A percentile compares a stretch with the other conserved stretches of the same genome.
phyloP scores from a whole-genome alignment of 331 rosid genomes.

The Rosa hybrid region DNA sequence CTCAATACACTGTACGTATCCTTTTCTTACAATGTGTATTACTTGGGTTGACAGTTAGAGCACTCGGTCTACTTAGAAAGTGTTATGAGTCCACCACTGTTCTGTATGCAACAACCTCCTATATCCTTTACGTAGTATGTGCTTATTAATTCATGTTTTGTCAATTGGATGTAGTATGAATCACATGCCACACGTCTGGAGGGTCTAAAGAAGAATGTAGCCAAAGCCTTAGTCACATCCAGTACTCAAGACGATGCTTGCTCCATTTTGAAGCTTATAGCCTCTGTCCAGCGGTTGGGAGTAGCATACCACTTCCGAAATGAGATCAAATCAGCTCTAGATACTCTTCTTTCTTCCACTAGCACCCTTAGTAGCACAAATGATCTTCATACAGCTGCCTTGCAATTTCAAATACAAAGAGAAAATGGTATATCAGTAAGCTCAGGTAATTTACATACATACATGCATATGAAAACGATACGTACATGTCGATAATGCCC shows the following conservation, averaged over 20 bases:
- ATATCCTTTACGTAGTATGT: not conserved
- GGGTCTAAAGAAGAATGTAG: slow-evolving; percentile 16
- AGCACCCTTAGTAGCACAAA: not conserved
- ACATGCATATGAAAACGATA: not conserved
- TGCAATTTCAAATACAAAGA: slow-evolving; percentile 31
- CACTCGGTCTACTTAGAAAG: too few species aligned
- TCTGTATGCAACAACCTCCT: too few species aligned
- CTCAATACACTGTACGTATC: slow-evolving; percentile 20
- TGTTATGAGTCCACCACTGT: not conserved
- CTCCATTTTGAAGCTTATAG: slow-evolving; percentile 2
- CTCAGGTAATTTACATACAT: slow-evolving; percentile 21
- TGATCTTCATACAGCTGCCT: slow-evolving; percentile 15
- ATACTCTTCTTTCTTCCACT: not conserved
- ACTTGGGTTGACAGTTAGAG: too few species aligned
- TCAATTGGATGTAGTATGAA: slow-evolving; percentile 20
- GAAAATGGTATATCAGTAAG: slow-evolving; percentile 25
- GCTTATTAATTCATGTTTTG: not conserved
- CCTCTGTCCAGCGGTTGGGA: slow-evolving; percentile 28
- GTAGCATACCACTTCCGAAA: slow-evolving; percentile 35
- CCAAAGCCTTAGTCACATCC: not conserved
- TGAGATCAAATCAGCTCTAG: slow-evolving; percentile 25
- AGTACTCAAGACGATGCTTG: not conserved
- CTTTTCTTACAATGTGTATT: not conserved
- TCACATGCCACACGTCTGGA: slow-evolving; percentile 16
- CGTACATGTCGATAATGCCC: too few species aligned